These are phyloP conservation scores for Candolleomyces efflorescens DNA, from an alignment of 768 basidiomycete species.

Conservation along the genomic window DNA sequence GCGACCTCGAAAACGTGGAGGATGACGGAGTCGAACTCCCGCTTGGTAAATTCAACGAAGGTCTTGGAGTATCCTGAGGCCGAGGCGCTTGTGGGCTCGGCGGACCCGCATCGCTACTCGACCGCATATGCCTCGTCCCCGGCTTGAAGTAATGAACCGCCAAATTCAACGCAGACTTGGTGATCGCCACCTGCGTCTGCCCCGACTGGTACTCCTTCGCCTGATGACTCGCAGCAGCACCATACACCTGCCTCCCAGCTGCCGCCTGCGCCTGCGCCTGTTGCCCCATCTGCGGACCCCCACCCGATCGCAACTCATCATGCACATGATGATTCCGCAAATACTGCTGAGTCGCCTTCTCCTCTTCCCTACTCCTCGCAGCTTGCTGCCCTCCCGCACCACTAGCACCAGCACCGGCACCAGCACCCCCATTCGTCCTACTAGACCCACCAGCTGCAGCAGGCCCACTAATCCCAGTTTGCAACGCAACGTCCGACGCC, in stretches of 20 bases:
- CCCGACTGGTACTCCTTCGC: neutral
- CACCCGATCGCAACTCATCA: neutral
- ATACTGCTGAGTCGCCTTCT: constrained; percentile 8
- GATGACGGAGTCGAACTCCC: constrained; percentile 19
- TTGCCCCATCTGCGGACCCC: constrained; percentile 7
- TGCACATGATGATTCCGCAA: neutral
- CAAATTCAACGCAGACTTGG: constrained; percentile 38
- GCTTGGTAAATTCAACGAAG: constrained; percentile 31
- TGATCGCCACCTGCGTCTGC: constrained; percentile 1
- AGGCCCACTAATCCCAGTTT: constrained; percentile 8
- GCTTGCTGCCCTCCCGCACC: no score
- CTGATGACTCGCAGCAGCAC: neutral
- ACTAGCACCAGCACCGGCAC: constrained; percentile 17
- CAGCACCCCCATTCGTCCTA: constrained; percentile 16
- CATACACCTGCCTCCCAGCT: neutral
- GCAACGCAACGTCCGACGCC: constrained; percentile 50
- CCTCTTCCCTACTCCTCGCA: constrained; percentile 14
- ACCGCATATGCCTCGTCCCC: constrained; percentile 32
- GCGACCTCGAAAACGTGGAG: neutral
- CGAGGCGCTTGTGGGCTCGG: constrained; percentile 1
- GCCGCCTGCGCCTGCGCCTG: constrained; percentile 5
- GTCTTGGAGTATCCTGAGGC: constrained; percentile 14
- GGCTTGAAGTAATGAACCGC: constrained; percentile 43
- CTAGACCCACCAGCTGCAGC: constrained; percentile 19
- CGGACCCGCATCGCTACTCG: constrained; percentile 31